phyloP scores from a whole-genome alignment of 1,139 yeast species.

The Blastobotrys illinoisensis region DNA sequence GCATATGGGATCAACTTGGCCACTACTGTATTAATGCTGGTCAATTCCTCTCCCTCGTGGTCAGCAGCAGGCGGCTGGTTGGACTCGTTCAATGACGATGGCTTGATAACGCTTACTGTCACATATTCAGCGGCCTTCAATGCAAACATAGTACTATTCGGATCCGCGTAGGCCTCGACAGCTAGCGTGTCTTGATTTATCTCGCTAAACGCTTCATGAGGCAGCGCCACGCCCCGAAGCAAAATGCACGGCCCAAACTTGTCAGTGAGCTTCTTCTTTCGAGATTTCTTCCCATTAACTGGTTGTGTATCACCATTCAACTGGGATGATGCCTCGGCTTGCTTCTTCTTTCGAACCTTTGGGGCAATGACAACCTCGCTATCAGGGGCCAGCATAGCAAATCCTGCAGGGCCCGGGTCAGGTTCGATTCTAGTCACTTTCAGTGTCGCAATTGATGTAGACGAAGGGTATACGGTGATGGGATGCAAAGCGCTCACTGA shows the following conservation, averaged over 20 bases:
- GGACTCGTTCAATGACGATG: constrained; percentile 16
- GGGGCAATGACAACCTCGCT: constrained; percentile 86
- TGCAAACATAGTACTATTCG: constrained; percentile 33
- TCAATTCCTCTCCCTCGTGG: constrained; percentile 13
- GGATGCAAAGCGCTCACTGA: constrained; percentile 60
- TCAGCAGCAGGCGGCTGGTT: constrained; percentile 29
- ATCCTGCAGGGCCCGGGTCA: constrained; percentile 24
- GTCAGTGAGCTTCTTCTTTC: constrained; percentile 9
- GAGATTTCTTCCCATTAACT: constrained; percentile 11
- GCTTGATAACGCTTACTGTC: constrained; percentile 48
- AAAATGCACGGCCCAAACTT: constrained; percentile 38
- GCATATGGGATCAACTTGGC: constrained; percentile 48
- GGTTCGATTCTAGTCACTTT: constrained; percentile 61
- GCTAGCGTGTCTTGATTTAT: constrained; percentile 13
- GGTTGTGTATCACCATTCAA: neutral
- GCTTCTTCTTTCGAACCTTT: constrained; percentile 43
- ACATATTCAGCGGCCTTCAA: constrained; percentile 45
- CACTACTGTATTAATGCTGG: constrained; percentile 41
- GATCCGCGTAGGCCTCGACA: constrained; percentile 44
- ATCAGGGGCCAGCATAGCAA: constrained; percentile 61
- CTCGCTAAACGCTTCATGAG: constrained; percentile 34
- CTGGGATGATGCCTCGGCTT: neutral
- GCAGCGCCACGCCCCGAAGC: constrained; percentile 52
- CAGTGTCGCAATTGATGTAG: constrained; percentile 58
- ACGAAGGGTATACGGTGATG: constrained; percentile 67